Evolutionary conservation across 495 filamentous ascomycete genomes (phyloP).

Genomic region (Hypomontagnella monticulosa): DNA sequence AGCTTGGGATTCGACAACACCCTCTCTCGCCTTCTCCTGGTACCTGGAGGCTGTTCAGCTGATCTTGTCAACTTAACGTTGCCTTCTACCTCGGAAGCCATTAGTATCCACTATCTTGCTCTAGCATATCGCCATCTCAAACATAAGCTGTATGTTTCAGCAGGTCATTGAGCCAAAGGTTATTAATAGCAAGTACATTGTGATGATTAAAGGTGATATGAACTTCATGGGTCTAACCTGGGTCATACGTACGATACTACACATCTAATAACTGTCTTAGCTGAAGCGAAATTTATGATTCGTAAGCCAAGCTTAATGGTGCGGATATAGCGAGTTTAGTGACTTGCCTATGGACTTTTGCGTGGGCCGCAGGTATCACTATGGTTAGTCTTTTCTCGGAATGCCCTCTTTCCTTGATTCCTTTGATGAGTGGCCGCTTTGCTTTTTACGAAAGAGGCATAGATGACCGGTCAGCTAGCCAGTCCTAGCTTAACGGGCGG

Average conservation of each 20-base stretch:
- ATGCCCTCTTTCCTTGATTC: too few species aligned
- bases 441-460: constrained; percentile 1
- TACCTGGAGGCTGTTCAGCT: constrained; percentile 14
- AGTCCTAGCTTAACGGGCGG: constrained; percentile 16
- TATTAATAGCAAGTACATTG: not conserved
- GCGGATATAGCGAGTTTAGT: too few species aligned
- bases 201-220: constrained; percentile 3
- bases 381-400: too few species aligned
- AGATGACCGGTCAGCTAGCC: constrained; percentile 14
- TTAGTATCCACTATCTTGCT: not conserved
- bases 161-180: not conserved
- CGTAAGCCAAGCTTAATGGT: too few species aligned
- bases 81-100: not conserved
- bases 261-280: too few species aligned
- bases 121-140: not conserved
- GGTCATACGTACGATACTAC: too few species aligned
- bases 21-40: not conserved
- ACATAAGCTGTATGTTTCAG: constrained; percentile 3
- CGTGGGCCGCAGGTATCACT: too few species aligned
- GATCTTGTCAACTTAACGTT: constrained; percentile 11
- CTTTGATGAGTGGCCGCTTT: not conserved
- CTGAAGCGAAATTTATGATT: too few species aligned
- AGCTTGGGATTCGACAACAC: constrained; percentile 14
- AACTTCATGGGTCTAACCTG: too few species aligned
- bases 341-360: too few species aligned